These are phyloP conservation scores for Arthrobotrys pseudoclavata DNA, from an alignment of 2,329 filamentous ascomycete genomes.

Conservation along the genomic window DNA sequence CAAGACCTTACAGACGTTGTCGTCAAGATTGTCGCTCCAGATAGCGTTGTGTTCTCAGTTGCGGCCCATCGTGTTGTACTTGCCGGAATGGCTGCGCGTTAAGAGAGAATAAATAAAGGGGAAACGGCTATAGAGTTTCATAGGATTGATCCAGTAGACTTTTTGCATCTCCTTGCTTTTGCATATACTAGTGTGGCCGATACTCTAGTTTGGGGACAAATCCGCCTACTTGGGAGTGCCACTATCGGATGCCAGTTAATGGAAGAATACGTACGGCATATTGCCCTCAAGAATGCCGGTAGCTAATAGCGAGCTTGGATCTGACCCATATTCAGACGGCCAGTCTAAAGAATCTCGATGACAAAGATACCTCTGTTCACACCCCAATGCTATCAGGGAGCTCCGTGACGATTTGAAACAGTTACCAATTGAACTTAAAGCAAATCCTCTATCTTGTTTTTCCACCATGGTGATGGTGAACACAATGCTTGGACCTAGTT, in stretches of 20 bases:
- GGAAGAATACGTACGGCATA: too few species aligned
- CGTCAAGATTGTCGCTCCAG: not conserved
- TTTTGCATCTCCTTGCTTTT: not conserved
- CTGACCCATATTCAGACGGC: too few species aligned
- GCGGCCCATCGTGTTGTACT: not conserved
- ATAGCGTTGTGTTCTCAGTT: not conserved
- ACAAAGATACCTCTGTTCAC: too few species aligned
- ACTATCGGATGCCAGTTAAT: not conserved
- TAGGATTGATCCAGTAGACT: not conserved
- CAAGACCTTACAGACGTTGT: not conserved
- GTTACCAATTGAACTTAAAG: too few species aligned
- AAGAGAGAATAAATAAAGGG: not conserved
- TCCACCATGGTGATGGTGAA: too few species aligned
- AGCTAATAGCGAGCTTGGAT: too few species aligned
- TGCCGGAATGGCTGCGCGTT: not conserved
- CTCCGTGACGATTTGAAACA: too few species aligned
- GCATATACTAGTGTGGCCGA: not conserved
- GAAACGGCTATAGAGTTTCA: not conserved
- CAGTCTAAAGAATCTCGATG: too few species aligned
- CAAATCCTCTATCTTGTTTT: too few species aligned
- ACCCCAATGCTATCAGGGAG: too few species aligned
- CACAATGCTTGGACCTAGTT: too few species aligned
- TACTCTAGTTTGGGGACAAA: not conserved
- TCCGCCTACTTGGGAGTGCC: not conserved
- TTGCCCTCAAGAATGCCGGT: too few species aligned